These are phyloP conservation scores for Myxozyma mucilagina DNA, from an alignment of 805 yeast species.

Conservation along the genomic window DNA sequence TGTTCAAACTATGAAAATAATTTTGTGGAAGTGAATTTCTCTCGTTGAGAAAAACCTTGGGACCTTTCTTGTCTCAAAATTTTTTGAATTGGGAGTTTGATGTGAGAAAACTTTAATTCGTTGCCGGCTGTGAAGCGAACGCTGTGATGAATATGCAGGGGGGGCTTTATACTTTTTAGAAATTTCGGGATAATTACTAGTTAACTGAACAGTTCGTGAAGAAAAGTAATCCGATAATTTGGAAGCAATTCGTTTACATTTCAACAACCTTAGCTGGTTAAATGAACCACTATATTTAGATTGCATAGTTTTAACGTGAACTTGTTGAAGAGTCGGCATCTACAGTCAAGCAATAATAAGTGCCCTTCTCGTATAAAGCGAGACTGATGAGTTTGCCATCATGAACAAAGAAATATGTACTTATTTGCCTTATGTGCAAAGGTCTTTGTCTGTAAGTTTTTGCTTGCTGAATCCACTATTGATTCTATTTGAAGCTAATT, in stretches of 20 bases:
- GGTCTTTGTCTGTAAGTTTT: background rate
- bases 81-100: slow-evolving; percentile 8
- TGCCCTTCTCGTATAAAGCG: too few relatives aligned
- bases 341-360: background rate
- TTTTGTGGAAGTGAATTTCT: too few relatives aligned
- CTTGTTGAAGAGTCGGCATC: background rate
- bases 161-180: background rate
- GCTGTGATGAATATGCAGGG: slow-evolving; percentile 1
- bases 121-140: background rate
- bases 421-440: background rate
- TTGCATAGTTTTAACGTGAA: too few relatives aligned
- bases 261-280: too few relatives aligned
- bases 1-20: too few relatives aligned
- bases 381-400: background rate
- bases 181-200: background rate
- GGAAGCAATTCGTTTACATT: background rate
- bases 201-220: too few relatives aligned
- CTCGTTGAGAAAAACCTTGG: background rate
- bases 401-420: background rate
- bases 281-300: too few relatives aligned
- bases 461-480: background rate
- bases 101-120: background rate
- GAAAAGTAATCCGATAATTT: background rate
- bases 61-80: background rate
- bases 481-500: too few relatives aligned